A percentile compares a stretch with the other conserved stretches of the same genome.
phyloP scores from a whole-genome alignment of 202 grass and related monocot species.

The Bolboschoenoplectus hybrid region DNA sequence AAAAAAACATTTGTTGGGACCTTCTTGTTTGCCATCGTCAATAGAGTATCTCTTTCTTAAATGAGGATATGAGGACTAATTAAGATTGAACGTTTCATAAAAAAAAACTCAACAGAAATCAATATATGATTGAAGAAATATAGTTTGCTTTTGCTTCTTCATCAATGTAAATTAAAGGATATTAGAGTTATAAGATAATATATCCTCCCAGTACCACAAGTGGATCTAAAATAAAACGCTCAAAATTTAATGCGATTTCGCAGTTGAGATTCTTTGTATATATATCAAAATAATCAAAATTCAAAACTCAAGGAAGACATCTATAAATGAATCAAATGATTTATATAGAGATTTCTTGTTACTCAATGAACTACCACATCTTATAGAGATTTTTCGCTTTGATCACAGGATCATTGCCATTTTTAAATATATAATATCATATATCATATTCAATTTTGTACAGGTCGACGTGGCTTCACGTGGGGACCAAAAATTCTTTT shows the following conservation, averaged over 20 bases:
- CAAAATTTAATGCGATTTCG: constrained; percentile 30
- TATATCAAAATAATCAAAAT: constrained; percentile 13
- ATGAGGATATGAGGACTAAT: neutral
- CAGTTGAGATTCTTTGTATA: constrained; percentile 24
- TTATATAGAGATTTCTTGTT: constrained; percentile 19
- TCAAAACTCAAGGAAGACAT: neutral
- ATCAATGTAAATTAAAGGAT: neutral
- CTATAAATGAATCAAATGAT: neutral
- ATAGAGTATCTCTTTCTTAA: neutral
- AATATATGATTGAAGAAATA: neutral
- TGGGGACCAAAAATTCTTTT: neutral
- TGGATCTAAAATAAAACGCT: constrained; percentile 4
- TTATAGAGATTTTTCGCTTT: constrained; percentile 13
- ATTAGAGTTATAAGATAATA: neutral
- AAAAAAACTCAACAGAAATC: neutral
- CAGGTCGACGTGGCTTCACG: constrained; percentile 18
- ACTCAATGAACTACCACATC: constrained; percentile 1
- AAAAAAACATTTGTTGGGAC: neutral
- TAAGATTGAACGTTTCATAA: neutral
- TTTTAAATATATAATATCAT: neutral
- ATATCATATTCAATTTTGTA: neutral
- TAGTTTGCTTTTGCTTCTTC: neutral
- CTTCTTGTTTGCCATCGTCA: neutral
- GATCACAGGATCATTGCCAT: neutral
- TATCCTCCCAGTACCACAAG: neutral